Base-by-base conservation (phyloP, 805 yeast species). In the Candida alai region DNA sequence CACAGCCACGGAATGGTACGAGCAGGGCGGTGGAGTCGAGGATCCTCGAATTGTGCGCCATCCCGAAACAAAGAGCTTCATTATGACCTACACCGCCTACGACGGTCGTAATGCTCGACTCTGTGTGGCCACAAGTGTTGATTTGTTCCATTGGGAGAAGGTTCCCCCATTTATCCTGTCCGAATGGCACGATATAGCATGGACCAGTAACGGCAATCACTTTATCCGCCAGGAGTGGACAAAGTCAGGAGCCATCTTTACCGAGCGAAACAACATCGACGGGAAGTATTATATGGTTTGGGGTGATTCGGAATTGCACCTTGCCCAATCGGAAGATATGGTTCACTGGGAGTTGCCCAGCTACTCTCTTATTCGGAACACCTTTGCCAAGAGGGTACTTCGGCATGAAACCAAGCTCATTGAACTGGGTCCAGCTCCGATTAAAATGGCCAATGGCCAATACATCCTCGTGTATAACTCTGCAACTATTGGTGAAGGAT, bases 381-480 rank as follows among this genome's bases (percentile, higher is more conserved):
- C 41, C 2, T 65, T 54, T 41, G 49, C 70, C 5, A 47, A 36
- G 5, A 61, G 61, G 4, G 41, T 44, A 6, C 52, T 54, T 30
- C 38, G 40, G 22, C 54, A 60, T 54, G 66, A 65, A 37, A 49
- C 54, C 36, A 56, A 54, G 34, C 49, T 65, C 19, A 62, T 65
- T 39, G 71, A 65, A 40, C 54, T 65, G 2, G 71, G 71, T 1
- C 62, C 70, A 0, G 66, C 68, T 3, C 71, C 71, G 1, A 58
- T 65, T 21, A 60, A 58, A 40, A 32, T 65, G 26, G 51, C 53
- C 26, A 49, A 49, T 26, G 47, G 45, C 13, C 56, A 57, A 37
- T 64, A 62, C 51, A 40, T 64, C 4, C 51, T 65, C 20, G 49
- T 65, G 39, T 65, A 65, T 45, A 65, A 65, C 41, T 52, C 66